A percentile compares a stretch with the other conserved stretches of the same genome.
Conservation (phyloP, 768 basidiomycete genomes). For the Imleria badia region DNA sequence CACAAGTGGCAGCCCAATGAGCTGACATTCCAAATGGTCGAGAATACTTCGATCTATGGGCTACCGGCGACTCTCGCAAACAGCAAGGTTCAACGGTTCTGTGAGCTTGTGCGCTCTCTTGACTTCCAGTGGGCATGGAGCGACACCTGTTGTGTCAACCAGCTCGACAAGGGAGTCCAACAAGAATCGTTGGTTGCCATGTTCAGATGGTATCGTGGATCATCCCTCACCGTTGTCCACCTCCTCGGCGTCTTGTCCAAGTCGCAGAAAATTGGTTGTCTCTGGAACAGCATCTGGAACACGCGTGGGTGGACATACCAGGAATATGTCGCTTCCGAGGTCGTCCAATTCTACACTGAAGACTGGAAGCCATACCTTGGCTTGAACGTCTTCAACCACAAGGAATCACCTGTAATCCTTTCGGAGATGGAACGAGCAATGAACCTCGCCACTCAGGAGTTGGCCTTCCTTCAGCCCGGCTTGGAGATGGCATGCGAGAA, state of each 20-base stretch:
- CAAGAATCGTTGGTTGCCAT: conserved; percentile 12
- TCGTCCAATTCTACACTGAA: conserved; percentile 9
- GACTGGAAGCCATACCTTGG: conserved; percentile 10
- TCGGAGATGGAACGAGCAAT: not conserved
- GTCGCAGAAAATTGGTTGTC: not conserved
- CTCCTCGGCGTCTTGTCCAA: not conserved
- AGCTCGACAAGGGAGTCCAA: not conserved
- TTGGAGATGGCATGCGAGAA: conserved; percentile 8
- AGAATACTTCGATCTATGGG: not conserved
- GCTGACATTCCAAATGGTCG: not conserved
- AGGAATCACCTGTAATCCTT: not conserved
- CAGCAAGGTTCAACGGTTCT: conserved; percentile 1
- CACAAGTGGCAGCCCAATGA: conserved; percentile 2
- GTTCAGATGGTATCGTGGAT: conserved; percentile 11
- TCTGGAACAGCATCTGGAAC: conserved; percentile 4
- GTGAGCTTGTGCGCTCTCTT: not conserved
- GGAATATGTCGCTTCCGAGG: conserved; percentile 3
- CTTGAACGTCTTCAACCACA: conserved; percentile 1
- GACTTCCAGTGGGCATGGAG: conserved; percentile 5
- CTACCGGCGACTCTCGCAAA: not conserved
- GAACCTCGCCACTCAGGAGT: not conserved
- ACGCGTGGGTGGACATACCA: conserved; percentile 13
- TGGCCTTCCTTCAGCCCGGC: not conserved
- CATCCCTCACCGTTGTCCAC: conserved; percentile 4
- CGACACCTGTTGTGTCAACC: conserved; percentile 10